A percentile compares a stretch with the other conserved stretches of the same genome.
Evolutionary conservation across 768 basidiomycete genomes (phyloP).

Genomic region (Lyophyllum shimeji): DNA sequence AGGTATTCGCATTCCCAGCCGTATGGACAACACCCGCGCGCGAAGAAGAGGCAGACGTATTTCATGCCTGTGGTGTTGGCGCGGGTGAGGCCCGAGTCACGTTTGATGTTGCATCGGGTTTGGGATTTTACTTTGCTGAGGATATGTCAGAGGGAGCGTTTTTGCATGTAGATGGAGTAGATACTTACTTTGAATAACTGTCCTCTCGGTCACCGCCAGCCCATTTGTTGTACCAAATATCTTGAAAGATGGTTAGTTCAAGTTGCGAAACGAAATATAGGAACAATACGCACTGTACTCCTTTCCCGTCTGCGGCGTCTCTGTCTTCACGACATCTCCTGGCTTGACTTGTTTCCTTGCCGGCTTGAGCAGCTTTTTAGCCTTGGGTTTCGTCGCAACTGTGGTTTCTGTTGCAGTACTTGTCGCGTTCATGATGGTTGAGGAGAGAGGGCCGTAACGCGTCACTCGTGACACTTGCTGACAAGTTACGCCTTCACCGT

Average conservation of each 20-base stretch:
- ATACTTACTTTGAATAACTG: slow-evolving; percentile 85
- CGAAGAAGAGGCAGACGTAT: slow-evolving; percentile 94
- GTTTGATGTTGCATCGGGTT: slow-evolving; percentile 85
- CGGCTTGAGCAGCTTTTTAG: slow-evolving; percentile 80
- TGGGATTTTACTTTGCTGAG: slow-evolving; percentile 90
- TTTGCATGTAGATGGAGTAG: not conserved
- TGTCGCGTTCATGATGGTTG: slow-evolving; percentile 30
- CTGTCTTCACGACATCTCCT: slow-evolving; percentile 87
- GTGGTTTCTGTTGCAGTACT: slow-evolving; percentile 24
- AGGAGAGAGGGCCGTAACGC: slow-evolving; percentile 1
- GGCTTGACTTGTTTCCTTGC: slow-evolving; percentile 93
- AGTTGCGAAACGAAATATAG: not conserved
- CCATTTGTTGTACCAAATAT: slow-evolving; percentile 99
- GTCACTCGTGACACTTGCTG: not conserved
- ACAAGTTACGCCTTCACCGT: not conserved
- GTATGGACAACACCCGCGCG: slow-evolving; percentile 96
- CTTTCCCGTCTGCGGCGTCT: slow-evolving; percentile 89
- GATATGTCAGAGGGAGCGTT: slow-evolving; percentile 9
- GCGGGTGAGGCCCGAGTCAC: slow-evolving; percentile 90
- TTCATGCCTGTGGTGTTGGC: slow-evolving; percentile 92
- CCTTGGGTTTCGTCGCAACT: slow-evolving; percentile 9
- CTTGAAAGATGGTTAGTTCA: slow-evolving; percentile 34
- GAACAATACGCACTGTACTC: slow-evolving; percentile 78
- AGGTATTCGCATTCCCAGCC: slow-evolving; percentile 98
- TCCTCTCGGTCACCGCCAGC: slow-evolving; percentile 99